A percentile compares a stretch with the other conserved stretches of the same genome.
Conservation (phyloP, 805 yeast species). For the Candida anglica region DNA sequence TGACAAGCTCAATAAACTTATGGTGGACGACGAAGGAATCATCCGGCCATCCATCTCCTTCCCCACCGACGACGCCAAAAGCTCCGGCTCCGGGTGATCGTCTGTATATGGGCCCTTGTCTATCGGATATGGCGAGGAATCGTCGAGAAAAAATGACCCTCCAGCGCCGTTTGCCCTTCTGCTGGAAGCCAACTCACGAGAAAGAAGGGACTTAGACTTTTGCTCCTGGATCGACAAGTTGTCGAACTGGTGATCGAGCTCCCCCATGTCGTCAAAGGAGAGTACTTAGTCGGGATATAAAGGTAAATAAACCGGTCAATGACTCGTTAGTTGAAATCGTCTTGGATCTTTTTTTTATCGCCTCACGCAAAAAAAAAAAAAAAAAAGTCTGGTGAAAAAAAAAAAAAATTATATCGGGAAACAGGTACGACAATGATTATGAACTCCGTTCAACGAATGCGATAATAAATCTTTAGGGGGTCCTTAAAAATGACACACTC, state of each 20-base stretch:
- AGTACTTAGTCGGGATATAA: neutral
- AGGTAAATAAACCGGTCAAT: neutral
- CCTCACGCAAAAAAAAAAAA: neutral
- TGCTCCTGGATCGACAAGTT: slow-evolving; percentile 8
- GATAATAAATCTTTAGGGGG: too few species aligned
- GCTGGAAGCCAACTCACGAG: slow-evolving; percentile 11
- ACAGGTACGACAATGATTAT: neutral
- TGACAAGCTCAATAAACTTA: slow-evolving; percentile 34
- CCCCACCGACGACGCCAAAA: slow-evolving; percentile 41
- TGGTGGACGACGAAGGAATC: slow-evolving; percentile 41
- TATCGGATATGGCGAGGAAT: too few species aligned
- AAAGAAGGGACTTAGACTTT: slow-evolving; percentile 11
- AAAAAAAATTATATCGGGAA: neutral
- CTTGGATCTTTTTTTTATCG: too few species aligned
- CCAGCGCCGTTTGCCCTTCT: neutral
- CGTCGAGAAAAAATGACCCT: slow-evolving; percentile 3
- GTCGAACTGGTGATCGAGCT: slow-evolving; percentile 6
- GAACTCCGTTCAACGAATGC: neutral
- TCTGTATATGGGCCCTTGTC: slow-evolving; percentile 12
- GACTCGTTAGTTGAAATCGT: neutral
- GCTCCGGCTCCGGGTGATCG: slow-evolving; percentile 43
- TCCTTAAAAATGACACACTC: too few species aligned
- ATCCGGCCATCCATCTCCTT: slow-evolving; percentile 35
- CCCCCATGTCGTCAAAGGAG: slow-evolving; percentile 4
- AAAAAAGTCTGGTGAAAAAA: neutral